phyloP scores from a whole-genome alignment of 805 yeast genomes.

The Cyberlindnera veronae region DNA sequence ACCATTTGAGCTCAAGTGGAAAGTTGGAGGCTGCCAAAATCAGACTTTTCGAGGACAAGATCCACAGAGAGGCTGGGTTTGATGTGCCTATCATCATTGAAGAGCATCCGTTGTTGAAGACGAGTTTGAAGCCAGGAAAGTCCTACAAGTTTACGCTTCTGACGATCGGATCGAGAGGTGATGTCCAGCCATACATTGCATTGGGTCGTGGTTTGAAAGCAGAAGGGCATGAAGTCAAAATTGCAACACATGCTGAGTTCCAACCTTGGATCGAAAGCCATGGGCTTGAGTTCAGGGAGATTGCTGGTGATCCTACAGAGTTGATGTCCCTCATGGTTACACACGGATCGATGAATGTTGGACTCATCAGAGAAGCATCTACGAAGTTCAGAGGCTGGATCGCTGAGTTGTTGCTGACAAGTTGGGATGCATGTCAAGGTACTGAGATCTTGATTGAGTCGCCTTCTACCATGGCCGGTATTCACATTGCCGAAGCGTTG shows the following conservation, averaged over 20 bases:
- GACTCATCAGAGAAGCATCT: conserved; percentile 80
- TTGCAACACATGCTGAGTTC: conserved; percentile 85
- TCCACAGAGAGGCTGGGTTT: conserved; percentile 55
- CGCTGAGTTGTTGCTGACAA: conserved; percentile 57
- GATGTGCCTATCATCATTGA: conserved; percentile 69
- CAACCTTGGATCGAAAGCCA: conserved; percentile 65
- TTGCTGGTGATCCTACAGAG: conserved; percentile 93
- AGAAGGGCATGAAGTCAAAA: conserved; percentile 83
- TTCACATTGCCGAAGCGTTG: conserved; percentile 91
- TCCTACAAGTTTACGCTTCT: conserved; percentile 60
- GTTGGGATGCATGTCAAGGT: conserved; percentile 85
- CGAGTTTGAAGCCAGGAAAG: conserved; percentile 50
- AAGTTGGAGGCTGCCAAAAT: conserved; percentile 54
- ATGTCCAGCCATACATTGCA: conserved; percentile 94
- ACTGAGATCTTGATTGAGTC: conserved; percentile 86
- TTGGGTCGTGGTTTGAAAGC: conserved; percentile 70
- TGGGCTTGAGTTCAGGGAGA: conserved; percentile 63
- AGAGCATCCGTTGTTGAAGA: conserved; percentile 53
- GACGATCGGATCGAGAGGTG: conserved; percentile 95
- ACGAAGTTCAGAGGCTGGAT: conserved; percentile 82
- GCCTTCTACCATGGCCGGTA: conserved; percentile 95
- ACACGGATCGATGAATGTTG: conserved; percentile 82
- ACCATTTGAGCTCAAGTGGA: conserved; percentile 23
- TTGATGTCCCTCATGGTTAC: conserved; percentile 90
- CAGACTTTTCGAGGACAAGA: conserved; percentile 62